phyloP scores from a whole-genome alignment of 257 asterid genomes.

The Salvia miltiorrhiza region DNA sequence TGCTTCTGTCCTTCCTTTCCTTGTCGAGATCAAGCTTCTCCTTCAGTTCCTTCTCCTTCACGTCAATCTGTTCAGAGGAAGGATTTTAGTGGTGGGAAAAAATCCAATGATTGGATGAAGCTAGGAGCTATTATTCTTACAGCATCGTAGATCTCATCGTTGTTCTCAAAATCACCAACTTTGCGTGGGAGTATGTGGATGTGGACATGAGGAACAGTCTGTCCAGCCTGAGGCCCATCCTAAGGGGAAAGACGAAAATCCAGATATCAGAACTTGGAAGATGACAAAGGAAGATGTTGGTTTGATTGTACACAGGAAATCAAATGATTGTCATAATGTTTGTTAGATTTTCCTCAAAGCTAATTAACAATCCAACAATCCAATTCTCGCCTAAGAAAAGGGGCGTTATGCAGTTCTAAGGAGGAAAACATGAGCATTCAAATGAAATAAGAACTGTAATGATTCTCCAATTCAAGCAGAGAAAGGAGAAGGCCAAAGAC shows the following conservation, averaged over 20 bases:
- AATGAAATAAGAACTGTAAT: neutral
- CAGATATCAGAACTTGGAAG: constrained; percentile 8
- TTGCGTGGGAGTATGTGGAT: constrained; percentile 84
- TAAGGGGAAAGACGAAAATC: constrained; percentile 22
- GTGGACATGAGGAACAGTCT: constrained; percentile 86
- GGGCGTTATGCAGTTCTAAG: neutral
- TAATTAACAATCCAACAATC: neutral
- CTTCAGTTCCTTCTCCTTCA: constrained; percentile 80
- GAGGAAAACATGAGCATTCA: neutral
- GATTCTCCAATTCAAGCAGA: neutral
- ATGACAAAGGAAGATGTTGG: neutral
- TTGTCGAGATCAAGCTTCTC: constrained; percentile 81
- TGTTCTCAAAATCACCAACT: constrained; percentile 73
- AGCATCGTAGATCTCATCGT: constrained; percentile 86
- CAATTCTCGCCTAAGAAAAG: neutral
- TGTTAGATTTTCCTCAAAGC: neutral
- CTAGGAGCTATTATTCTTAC: constrained; percentile 40
- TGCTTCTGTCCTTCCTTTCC: constrained; percentile 83
- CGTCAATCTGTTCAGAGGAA: constrained; percentile 52
- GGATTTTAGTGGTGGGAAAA: constrained; percentile 2
- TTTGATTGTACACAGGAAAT: neutral
- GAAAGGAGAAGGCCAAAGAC: neutral
- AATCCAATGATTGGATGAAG: neutral
- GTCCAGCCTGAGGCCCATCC: constrained; percentile 98
- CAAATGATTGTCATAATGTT: neutral